Evolutionary conservation across 345 rosid species (phyloP), one percentile per base, ranked within the genome.

Genomic region (Rubroshorea leprosula): DNA sequence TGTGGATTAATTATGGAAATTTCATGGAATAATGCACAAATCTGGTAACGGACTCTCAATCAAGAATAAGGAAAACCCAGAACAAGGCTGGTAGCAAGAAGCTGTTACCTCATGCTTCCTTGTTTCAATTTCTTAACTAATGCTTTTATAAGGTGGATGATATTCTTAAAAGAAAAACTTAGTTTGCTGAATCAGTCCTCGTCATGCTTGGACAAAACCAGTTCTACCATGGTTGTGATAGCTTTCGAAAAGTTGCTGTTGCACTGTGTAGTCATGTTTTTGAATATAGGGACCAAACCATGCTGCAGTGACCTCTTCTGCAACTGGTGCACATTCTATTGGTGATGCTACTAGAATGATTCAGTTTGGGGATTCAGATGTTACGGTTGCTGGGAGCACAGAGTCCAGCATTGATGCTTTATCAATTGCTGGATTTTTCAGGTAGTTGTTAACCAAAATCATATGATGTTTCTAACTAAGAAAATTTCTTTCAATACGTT

Each of bases 271-370:
- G 50, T 50, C 61, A 48, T 63, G 44, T 49, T 63, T 55, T 67
- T 73, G 75, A 65, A 55, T 76, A 61, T 73, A 92, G 97, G 98
- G 99, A 49, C 97, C 99, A 73, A 93, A 93, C 74, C 99, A 89
- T 84, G 91, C 97, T 69, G 97, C 97, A 53, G 97, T 93, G 72
- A 89, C 97, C 66, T 97, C 97, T 61, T 93, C 97, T 70, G 97
- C 99, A 50, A 93, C 97, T 48, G 99, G 96, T 55, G 91, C 97
- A 18, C 99, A 93, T 68, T 93, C 97, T 49, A 83, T 92, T 58
- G 96, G 97, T 19, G 98, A 92, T 81, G 98, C 97, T 66, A 66
- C 93, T 39, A 86, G 98, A 78, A 92, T 89, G 93, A 83, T 92
- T 78, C 98, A 83, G 54, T 92, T 86, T 81, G 98, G 97, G 60